A percentile compares a stretch with the other conserved stretches of the same genome.
These are phyloP conservation scores for Gaeumannomyces sp. DNA, from an alignment of 2,329 filamentous ascomycete species.

Conservation along the genomic window DNA sequence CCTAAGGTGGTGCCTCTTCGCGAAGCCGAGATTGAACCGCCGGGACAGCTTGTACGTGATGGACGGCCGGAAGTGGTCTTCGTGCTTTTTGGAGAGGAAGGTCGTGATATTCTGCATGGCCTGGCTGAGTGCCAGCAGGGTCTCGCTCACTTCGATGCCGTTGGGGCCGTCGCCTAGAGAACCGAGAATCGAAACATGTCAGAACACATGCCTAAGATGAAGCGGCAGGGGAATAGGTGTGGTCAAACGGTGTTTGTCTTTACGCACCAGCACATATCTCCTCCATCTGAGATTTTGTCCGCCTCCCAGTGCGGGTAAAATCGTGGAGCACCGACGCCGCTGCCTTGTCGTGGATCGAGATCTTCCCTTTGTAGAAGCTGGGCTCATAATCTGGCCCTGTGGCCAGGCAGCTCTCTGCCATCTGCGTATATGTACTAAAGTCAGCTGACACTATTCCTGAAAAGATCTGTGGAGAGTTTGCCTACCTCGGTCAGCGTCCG, in stretches of 20 bases:
- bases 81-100: slow-evolving; percentile 6
- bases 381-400: not conserved
- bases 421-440: not conserved
- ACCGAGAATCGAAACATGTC: not conserved
- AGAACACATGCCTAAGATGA: not conserved
- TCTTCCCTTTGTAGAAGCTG: not conserved
- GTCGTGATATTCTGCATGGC: slow-evolving; percentile 7
- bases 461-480: not conserved
- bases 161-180: not conserved
- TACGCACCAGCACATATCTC: not conserved
- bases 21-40: not conserved
- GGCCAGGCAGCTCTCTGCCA: not conserved
- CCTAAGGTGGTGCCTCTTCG: not conserved
- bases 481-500: not conserved
- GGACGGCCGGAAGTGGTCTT: slow-evolving; percentile 8
- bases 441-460: not conserved
- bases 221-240: too few species aligned
- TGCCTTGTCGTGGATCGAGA: not conserved
- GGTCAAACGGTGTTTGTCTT: not conserved
- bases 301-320: not conserved
- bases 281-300: not conserved
- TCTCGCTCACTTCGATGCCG: not conserved
- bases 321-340: not conserved
- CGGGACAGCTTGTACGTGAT: not conserved
- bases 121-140: slow-evolving; percentile 3